Evolutionary conservation across 495 filamentous ascomycete species (phyloP), one percentile per base, ranked within the genome.

Genomic region (Podospora anserina): DNA sequence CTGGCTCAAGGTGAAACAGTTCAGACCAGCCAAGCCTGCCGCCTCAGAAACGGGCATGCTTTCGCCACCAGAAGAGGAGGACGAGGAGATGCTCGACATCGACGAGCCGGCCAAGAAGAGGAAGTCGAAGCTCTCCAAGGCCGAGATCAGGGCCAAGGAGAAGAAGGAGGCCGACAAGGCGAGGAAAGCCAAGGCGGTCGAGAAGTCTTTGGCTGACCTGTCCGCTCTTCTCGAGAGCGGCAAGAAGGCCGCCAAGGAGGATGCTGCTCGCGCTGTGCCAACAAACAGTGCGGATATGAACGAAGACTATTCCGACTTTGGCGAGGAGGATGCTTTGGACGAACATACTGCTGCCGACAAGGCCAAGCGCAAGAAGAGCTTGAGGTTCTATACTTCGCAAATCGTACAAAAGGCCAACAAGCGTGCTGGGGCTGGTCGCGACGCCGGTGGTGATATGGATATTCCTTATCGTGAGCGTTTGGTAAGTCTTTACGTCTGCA

Each of bases 311-410:
- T 87, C 89, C 60, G 91, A 92, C 69, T 89, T 98, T 69, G 89
- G 90, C 28, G 85, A 88, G 63, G 81, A 85, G 61, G 82, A 83
- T 20, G 68, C 65, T 16, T 76, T 86, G 20, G 82, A 85, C 67
- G 78, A 78, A 19, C 80, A 77, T 65, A 73, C 79, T 67, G 89
- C 90, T 0, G 90, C 89, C 63, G 91, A 95, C 68, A 99, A 98
- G 80, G 91, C 88, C 3, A 82, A 84, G 61, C 89, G 90, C 72
- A 96, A 93, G 83, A 95, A 94, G 79, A 91, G 84, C 69, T 87
- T 99, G 54, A 89, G 92, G 65, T 99, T 99, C 81, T 97, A 99
- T 84, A 97, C 96, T 27, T 95, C 92, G 5, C 95, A 98, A 75
- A 91, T 98, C 66, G 90, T 91, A 30, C 93, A 97, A 75, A 97